Conservation (phyloP, 148 eudicot genomes). For the Rhododendron ovatum region DNA sequence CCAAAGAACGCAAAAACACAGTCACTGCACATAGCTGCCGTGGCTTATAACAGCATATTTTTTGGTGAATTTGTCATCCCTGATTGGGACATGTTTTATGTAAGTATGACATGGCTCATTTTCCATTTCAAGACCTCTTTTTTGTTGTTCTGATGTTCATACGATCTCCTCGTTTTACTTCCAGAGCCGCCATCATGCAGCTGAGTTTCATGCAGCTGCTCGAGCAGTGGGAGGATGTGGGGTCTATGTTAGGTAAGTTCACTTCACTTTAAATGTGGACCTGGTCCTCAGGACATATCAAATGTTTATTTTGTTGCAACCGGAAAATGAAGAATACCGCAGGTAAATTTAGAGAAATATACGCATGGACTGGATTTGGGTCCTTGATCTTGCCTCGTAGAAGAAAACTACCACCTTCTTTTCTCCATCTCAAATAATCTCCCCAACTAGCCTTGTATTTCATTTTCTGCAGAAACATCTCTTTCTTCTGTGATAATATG, state of each 20-base stretch:
- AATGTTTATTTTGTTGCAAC: not conserved
- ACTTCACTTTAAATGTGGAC: not conserved
- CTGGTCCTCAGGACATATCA: not conserved
- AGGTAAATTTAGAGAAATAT: not conserved
- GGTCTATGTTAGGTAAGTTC: slow-evolving; percentile 38
- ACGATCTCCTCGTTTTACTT: not conserved
- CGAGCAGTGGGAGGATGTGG: slow-evolving; percentile 48
- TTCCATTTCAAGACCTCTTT: not conserved
- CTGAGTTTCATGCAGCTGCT: slow-evolving; percentile 45
- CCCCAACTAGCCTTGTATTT: not conserved
- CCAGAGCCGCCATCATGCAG: slow-evolving; percentile 39
- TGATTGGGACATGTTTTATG: slow-evolving; percentile 54
- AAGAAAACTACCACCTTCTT: not conserved
- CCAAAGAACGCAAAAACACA: slow-evolving; percentile 33
- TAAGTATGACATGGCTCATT: slow-evolving; percentile 14
- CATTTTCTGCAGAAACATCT: not conserved
- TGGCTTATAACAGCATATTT: slow-evolving; percentile 41
- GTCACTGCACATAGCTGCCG: slow-evolving; percentile 40
- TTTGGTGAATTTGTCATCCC: slow-evolving; percentile 43
- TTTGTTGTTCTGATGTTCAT: not conserved
- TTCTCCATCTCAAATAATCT: not conserved
- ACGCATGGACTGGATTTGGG: not conserved
- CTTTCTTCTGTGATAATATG: not conserved
- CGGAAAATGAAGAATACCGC: not conserved
- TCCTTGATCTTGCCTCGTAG: not conserved